Conservation (phyloP, 129 eudicot genomes). For the Helianthus annuus region DNA sequence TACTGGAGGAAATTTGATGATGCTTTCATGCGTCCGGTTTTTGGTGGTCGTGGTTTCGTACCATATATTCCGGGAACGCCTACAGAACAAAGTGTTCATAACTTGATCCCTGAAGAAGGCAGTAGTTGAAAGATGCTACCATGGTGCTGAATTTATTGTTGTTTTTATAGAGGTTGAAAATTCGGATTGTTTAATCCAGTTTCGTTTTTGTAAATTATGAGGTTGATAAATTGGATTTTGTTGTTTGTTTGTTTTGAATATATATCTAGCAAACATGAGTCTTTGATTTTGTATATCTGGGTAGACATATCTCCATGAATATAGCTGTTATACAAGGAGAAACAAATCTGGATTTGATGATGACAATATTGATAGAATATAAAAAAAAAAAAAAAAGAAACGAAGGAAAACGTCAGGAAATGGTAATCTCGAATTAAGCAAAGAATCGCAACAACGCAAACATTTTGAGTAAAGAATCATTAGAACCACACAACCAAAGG, state of each 20-base stretch:
- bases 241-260: slow-evolving; percentile 26
- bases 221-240: slow-evolving; percentile 10
- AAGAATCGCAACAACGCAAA: not conserved
- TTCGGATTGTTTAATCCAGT: slow-evolving; percentile 17
- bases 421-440: too few species aligned
- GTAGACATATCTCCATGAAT: slow-evolving; percentile 3
- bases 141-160: slow-evolving; percentile 19
- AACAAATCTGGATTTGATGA: too few species aligned
- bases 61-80: slow-evolving; percentile 72
- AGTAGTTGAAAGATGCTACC: slow-evolving; percentile 10
- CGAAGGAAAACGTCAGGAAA: not conserved
- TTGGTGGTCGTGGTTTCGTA: slow-evolving; percentile 86
- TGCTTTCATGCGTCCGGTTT: slow-evolving; percentile 83
- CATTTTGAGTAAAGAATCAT: not conserved
- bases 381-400: too few species aligned
- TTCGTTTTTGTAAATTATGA: slow-evolving; percentile 39
- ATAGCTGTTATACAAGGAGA: not conserved
- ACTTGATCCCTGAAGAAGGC: slow-evolving; percentile 35
- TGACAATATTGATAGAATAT: too few species aligned
- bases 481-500: not conserved
- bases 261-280: slow-evolving; percentile 18
- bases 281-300: slow-evolving; percentile 19
- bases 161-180: slow-evolving; percentile 6
- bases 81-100: slow-evolving; percentile 45
- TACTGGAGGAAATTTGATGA: slow-evolving; percentile 84